phyloP scores from a whole-genome alignment of 495 filamentous ascomycete genomes.

The Trichoderma erinaceum region DNA sequence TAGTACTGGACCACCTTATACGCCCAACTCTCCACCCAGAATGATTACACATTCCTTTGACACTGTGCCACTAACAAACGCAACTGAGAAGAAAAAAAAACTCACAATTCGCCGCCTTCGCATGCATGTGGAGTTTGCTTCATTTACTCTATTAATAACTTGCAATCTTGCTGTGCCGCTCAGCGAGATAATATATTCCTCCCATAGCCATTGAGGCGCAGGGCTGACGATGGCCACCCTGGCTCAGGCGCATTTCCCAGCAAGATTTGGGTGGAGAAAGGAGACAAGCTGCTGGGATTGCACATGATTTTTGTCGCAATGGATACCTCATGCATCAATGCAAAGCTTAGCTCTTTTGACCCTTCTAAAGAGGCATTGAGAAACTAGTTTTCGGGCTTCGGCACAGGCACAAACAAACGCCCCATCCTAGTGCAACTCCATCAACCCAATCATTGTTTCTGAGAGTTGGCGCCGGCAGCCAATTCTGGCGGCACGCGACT shows the following conservation, averaged over 20 bases:
- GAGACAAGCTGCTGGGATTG: conserved; percentile 8
- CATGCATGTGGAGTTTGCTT: conserved; percentile 6
- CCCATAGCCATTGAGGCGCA: conserved; percentile 8
- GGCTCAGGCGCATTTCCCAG: not conserved
- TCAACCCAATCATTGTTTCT: not conserved
- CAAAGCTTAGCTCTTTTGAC: not conserved
- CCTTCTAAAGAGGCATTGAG: not conserved
- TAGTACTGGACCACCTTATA: not conserved
- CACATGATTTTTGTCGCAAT: not conserved
- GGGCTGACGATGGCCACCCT: not conserved
- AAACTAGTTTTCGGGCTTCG: not conserved
- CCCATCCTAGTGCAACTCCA: not conserved
- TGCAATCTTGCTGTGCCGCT: not conserved
- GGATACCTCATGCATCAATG: conserved; percentile 8
- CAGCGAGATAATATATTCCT: not conserved
- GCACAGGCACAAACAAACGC: not conserved
- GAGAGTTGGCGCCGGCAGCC: not conserved
- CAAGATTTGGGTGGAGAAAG: conserved; percentile 5
- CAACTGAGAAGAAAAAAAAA: not conserved
- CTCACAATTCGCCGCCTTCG: not conserved
- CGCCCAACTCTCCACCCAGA: not conserved
- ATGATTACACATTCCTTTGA: not conserved
- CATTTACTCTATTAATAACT: conserved; percentile 14
- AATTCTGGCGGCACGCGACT: conserved; percentile 6
- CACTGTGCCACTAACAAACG: not conserved